phyloP scores from a whole-genome alignment of 768 basidiomycete genomes.

The Sutorius australiensis region DNA sequence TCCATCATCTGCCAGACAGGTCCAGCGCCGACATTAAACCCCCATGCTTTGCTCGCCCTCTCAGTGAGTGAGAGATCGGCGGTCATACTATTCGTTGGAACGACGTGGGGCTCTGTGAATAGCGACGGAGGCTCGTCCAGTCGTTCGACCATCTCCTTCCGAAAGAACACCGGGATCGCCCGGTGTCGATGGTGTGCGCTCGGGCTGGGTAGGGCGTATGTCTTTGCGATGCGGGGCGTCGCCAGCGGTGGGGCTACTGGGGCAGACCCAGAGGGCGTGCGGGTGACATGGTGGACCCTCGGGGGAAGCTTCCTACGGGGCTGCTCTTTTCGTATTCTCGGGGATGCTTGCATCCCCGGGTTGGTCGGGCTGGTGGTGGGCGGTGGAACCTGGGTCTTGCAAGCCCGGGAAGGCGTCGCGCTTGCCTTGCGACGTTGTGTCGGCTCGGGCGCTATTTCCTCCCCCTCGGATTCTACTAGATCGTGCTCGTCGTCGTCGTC shows the following conservation, averaged over 20 bases:
- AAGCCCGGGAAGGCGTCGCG: background rate
- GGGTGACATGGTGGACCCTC: slow-evolving; percentile 5
- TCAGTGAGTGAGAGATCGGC: slow-evolving; percentile 44
- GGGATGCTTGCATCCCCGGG: background rate
- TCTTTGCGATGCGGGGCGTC: slow-evolving; percentile 32
- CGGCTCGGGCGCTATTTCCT: background rate
- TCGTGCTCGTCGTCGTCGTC: slow-evolving; percentile 25
- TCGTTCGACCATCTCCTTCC: slow-evolving; percentile 53
- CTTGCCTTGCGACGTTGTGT: slow-evolving; percentile 10
- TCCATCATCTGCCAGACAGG: slow-evolving; percentile 78
- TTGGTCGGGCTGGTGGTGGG: background rate
- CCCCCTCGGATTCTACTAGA: slow-evolving; percentile 19
- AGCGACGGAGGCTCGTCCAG: slow-evolving; percentile 47
- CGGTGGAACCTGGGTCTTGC: background rate
- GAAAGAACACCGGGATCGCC: slow-evolving; percentile 56
- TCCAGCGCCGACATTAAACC: slow-evolving; percentile 69
- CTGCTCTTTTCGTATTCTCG: slow-evolving; percentile 13
- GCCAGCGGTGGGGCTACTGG: slow-evolving; percentile 3
- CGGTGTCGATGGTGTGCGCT: slow-evolving; percentile 72
- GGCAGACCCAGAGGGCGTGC: slow-evolving; percentile 5
- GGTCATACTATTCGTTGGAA: slow-evolving; percentile 57
- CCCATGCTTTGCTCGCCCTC: slow-evolving; percentile 65
- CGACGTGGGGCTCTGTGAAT: slow-evolving; percentile 42
- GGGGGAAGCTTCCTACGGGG: slow-evolving; percentile 20
- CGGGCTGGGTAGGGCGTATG: slow-evolving; percentile 58